phyloP scores from a whole-genome alignment of 345 rosid genomes.

The Eucalyptus tenuipes region DNA sequence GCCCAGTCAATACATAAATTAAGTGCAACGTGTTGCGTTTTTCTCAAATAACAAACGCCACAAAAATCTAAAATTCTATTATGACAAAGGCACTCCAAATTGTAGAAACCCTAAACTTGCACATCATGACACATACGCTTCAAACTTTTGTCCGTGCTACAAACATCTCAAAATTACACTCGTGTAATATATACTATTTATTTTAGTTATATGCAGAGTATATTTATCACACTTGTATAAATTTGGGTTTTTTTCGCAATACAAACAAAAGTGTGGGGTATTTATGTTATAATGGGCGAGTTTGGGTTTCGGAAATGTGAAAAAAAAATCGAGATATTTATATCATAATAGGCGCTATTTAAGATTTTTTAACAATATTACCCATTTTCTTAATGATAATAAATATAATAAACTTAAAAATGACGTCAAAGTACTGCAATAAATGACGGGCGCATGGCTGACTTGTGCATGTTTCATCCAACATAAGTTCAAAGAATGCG shows the following conservation, averaged over 20 bases:
- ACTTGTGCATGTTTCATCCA: not conserved
- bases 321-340: too few relatives aligned
- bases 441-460: not conserved
- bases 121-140: fast-evolving
- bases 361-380: too few relatives aligned
- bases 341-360: too few relatives aligned
- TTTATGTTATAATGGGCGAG: not conserved
- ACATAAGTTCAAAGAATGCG: not conserved
- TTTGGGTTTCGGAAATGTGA: too few relatives aligned
- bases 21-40: not conserved
- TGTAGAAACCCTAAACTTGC: not conserved
- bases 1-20: not conserved
- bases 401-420: not conserved
- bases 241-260: not conserved
- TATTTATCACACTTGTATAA: too few relatives aligned
- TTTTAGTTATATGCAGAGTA: fast-evolving
- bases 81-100: fast-evolving
- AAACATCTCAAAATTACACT: fast-evolving
- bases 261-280: too few relatives aligned
- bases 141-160: not conserved
- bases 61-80: too few relatives aligned
- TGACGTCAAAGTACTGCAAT: not conserved
- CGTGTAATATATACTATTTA: too few relatives aligned
- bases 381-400: not conserved
- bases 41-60: not conserved